Evolutionary conservation across 2,329 filamentous ascomycete species (phyloP).

Genomic region (Biscogniauxia sp.): DNA sequence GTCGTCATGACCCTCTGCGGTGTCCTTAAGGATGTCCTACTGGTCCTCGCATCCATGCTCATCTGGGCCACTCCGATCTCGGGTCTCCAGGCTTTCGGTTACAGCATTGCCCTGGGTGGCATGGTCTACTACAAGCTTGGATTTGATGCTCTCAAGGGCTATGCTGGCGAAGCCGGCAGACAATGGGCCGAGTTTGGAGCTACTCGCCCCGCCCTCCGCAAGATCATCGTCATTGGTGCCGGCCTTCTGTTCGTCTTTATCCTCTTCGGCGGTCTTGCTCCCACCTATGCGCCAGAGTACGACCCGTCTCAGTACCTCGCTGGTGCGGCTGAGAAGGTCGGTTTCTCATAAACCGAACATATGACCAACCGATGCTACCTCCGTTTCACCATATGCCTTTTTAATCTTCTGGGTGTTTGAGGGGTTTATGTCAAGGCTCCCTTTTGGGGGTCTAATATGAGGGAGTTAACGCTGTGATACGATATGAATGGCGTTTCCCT

Average conservation of each 20-base stretch:
- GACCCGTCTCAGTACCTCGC: constrained; percentile 49
- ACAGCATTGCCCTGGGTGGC: constrained; percentile 73
- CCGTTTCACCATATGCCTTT: constrained; percentile 22
- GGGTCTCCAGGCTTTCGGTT: constrained; percentile 77
- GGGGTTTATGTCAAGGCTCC: constrained; percentile 9
- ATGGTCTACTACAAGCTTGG: constrained; percentile 88
- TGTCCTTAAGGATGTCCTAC: constrained; percentile 84
- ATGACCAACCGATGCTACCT: constrained; percentile 7
- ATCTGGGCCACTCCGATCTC: constrained; percentile 78
- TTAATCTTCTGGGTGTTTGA: constrained; percentile 21
- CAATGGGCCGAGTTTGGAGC: constrained; percentile 85
- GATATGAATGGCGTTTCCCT: constrained; percentile 16
- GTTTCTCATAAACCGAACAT: constrained; percentile 28
- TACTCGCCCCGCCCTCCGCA: constrained; percentile 72
- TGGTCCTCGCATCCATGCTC: constrained; percentile 75
- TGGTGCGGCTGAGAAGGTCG: constrained; percentile 50
- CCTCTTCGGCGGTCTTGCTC: constrained; percentile 66
- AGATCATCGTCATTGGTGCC: constrained; percentile 67
- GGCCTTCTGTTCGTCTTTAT: constrained; percentile 65
- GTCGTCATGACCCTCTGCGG: constrained; percentile 84
- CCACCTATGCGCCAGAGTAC: constrained; percentile 55
- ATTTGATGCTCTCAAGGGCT: constrained; percentile 78
- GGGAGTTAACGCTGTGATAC: constrained; percentile 16
- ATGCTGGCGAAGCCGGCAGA: constrained; percentile 68
- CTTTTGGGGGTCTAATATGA: constrained; percentile 6